Evolutionary conservation across 148 eudicot genomes (phyloP).

Genomic region (Chenopodium suecicum): DNA sequence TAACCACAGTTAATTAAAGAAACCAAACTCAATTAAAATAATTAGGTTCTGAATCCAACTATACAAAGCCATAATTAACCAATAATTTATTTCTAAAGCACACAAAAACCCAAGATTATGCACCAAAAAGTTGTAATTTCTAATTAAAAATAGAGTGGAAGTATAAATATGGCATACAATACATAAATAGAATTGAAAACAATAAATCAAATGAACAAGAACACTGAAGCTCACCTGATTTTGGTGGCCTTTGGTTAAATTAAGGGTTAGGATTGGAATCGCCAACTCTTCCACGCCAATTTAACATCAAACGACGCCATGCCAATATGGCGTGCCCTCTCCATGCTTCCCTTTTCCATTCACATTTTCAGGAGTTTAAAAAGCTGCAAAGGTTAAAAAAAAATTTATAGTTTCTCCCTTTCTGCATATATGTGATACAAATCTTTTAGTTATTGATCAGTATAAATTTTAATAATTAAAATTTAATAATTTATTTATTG

Average conservation of each 20-base stretch:
- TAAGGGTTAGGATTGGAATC: constrained; percentile 1
- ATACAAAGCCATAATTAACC: not conserved
- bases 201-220: not conserved
- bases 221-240: not conserved
- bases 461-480: no score
- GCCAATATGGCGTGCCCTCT: no score
- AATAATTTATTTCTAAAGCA: not conserved
- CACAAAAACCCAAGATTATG: not conserved
- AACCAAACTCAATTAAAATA: not conserved
- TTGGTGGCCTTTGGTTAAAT: constrained; percentile 2
- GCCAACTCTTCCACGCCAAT: not conserved
- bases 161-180: not conserved
- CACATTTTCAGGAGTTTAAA: not conserved
- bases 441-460: no score
- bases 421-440: no score
- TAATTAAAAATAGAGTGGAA: not conserved
- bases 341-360: no score
- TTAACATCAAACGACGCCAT: not conserved
- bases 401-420: no score
- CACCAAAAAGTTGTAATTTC: not conserved
- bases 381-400: no score
- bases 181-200: not conserved
- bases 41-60: not conserved
- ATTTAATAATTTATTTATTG: no score
- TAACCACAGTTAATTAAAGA: not conserved